A percentile compares a stretch with the other conserved stretches of the same genome.
Conservation (phyloP, 169 alveolate genomes). For the Plasmodium knowlesi region DNA sequence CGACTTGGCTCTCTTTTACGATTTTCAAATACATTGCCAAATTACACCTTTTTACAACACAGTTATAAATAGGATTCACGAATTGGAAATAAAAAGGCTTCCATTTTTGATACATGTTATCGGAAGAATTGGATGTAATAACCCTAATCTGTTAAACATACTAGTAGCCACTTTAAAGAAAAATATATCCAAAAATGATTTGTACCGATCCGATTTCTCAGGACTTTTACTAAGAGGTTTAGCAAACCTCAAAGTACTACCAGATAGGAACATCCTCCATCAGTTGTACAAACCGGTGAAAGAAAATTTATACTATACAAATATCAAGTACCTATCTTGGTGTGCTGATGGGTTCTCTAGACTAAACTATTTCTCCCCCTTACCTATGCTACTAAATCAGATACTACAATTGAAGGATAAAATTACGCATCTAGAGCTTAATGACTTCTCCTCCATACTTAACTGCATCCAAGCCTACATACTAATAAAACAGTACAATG, state of each 20-base stretch:
- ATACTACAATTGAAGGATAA: conserved; percentile 75
- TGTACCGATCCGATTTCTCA: conserved; percentile 78
- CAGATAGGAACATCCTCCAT: conserved; percentile 78
- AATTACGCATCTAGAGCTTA: conserved; percentile 81
- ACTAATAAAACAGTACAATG: conserved; percentile 48
- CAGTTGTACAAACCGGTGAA: conserved; percentile 78
- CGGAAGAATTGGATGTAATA: conserved; percentile 84
- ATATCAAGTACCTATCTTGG: conserved; percentile 85
- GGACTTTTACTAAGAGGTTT: conserved; percentile 84
- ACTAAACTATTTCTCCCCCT: conserved; percentile 76
- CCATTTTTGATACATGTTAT: conserved; percentile 83
- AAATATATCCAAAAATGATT: conserved; percentile 76
- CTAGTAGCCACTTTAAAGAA: conserved; percentile 74
- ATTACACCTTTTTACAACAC: conserved; percentile 78
- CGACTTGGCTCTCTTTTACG: conserved; percentile 84
- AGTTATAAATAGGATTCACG: conserved; percentile 77
- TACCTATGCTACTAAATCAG: conserved; percentile 81
- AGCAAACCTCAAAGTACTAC: conserved; percentile 79
- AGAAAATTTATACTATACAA: conserved; percentile 76
- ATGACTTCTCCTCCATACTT: conserved; percentile 80
- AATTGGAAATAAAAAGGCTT: conserved; percentile 80
- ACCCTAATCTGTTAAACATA: conserved; percentile 77
- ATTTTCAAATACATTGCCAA: conserved; percentile 82
- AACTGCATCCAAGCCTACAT: conserved; percentile 84
- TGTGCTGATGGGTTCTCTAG: conserved; percentile 81